Evolutionary conservation across 202 grass and related monocot species (phyloP), one percentile per base, ranked within the genome.

Genomic region (Elaeis oleifera): DNA sequence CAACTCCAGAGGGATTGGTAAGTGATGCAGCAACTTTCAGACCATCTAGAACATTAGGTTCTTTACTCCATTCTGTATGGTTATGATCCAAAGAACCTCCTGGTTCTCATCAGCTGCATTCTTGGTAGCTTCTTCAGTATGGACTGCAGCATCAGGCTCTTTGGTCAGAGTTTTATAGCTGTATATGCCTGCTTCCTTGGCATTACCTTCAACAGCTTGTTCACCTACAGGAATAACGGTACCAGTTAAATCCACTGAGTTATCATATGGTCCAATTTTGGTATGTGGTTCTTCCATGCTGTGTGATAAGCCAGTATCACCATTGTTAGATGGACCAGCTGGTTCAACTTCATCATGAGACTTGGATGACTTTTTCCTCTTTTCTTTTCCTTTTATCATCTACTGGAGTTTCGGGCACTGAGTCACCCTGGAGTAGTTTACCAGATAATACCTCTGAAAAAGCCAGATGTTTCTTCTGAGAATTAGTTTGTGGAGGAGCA

Each of bases 341-440:
- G 60, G 32, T 73, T 58, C 71, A 70, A 22, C 55, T 72, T 50
- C 51, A 44, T 68, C 79, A 31, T 50, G 80, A 26, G 72, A 76
- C 79, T 80, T 68, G 27, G 72, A 69, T 7, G 16, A 26, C 22
- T 2, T 66, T 58, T 36, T 83, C 66, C 54, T 85, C 56, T 49
- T 96, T 72, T 81, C 89, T 86, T 70, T 58, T 70, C 77, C 74
- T 96, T 25, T 70, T 60, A 80, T 74, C 70, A 78, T 51, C 75
- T 80, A 15, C 59, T 26, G 23, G 51, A 77, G 71, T 68, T 63
- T 73, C 76, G 53, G 50, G 69, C 48, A 83, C 16, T 60, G 67
- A 59, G 71, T 65, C 49, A 70, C 54, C 73, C 56, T 67, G 66
- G 26, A 32, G 64, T 67, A 71, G 51, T 64, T 78, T 83, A 58